Evolutionary conservation across 1,139 yeast genomes (phyloP).

Genomic region (Protomyces pachydermus): DNA sequence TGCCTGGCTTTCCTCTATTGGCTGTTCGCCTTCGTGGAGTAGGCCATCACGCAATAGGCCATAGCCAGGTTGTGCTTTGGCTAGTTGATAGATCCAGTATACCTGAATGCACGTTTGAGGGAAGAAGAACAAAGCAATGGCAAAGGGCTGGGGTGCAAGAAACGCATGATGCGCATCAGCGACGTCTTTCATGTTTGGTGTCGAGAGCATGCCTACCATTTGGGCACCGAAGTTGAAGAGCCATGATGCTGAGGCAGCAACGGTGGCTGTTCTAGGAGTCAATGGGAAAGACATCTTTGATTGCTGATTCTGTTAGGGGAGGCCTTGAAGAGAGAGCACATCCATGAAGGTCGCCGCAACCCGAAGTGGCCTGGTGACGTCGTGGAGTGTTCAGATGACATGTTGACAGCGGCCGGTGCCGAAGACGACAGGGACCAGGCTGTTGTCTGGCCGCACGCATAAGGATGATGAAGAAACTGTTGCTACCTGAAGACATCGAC

Average conservation of each 20-base stretch:
- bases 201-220: constrained; percentile 18
- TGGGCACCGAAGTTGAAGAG: constrained; percentile 19
- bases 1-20: not conserved
- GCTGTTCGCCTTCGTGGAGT: not conserved
- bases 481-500: no score
- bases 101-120: constrained; percentile 19
- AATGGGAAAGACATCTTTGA: not conserved
- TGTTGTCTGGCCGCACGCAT: no score
- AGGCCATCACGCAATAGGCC: not conserved
- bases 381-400: no score
- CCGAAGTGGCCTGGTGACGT: no score
- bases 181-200: constrained; percentile 22
- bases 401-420: no score
- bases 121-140: constrained; percentile 25
- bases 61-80: not conserved
- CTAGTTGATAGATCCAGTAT: constrained; percentile 23
- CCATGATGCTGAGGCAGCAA: constrained; percentile 13
- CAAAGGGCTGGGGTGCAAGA: constrained; percentile 22
- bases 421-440: no score
- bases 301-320: not conserved
- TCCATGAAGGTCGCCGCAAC: no score
- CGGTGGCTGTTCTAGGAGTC: constrained; percentile 12
- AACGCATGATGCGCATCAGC: constrained; percentile 25
- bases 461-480: no score
- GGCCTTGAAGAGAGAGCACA: no score